Percentiles rank a stretch among this genome's conserved stretches.
Conservation (phyloP, 176 grass and related monocot genomes). For the Triticum timopheevii region DNA sequence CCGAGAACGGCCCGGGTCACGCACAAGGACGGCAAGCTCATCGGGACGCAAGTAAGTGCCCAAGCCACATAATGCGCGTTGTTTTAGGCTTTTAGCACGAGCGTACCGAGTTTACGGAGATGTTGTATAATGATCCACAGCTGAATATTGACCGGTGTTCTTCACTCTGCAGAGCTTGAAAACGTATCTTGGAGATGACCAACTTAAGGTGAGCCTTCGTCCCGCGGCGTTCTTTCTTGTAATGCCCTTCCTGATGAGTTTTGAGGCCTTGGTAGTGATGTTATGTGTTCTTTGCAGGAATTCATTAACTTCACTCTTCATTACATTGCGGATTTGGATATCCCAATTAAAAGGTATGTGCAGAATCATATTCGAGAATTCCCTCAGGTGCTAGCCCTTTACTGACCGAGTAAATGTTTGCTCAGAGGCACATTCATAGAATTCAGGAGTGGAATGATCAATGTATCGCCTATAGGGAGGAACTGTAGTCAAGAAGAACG, state of each 20-base stretch:
- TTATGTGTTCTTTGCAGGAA: constrained; percentile 41
- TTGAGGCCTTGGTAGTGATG: neutral
- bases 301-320: constrained; percentile 92
- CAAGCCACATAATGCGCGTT: neutral
- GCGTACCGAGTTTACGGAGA: neutral
- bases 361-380: neutral
- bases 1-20: constrained; percentile 93
- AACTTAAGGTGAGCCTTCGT: constrained; percentile 61
- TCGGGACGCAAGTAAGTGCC: constrained; percentile 66
- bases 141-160: neutral
- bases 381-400: neutral
- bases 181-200: constrained; percentile 67
- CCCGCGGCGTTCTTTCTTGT: neutral
- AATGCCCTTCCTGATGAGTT: neutral
- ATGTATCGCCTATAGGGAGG: constrained; percentile 84
- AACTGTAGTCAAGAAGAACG: constrained; percentile 97
- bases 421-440: constrained; percentile 86
- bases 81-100: neutral
- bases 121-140: neutral
- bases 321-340: constrained; percentile 80
- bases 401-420: constrained; percentile 25
- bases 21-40: constrained; percentile 76
- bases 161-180: constrained; percentile 58
- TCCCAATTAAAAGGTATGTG: constrained; percentile 83
- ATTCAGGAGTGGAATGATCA: constrained; percentile 85